A percentile compares a stretch with the other conserved stretches of the same genome.
phyloP scores from a whole-genome alignment of 2,329 filamentous ascomycete genomes.

The Exophiala alcalophila region DNA sequence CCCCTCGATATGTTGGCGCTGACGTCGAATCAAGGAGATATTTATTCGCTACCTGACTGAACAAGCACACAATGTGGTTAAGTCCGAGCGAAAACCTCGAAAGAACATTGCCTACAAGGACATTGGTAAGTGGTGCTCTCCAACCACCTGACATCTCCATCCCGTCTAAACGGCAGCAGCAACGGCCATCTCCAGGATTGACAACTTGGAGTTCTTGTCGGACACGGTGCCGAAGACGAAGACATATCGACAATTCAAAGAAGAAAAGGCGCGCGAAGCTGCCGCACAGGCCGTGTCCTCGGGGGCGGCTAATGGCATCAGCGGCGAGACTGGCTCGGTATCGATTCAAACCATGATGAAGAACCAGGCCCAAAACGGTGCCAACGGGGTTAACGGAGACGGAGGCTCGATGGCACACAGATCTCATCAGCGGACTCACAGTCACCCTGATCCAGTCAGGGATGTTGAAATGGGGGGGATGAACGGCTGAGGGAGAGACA shows the following conservation, averaged over 20 bases:
- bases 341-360: conserved; percentile 24
- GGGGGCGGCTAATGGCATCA: conserved; percentile 34
- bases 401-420: conserved; percentile 13
- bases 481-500: conserved; percentile 15
- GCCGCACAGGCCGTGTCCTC: conserved; percentile 31
- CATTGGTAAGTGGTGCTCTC: conserved; percentile 58
- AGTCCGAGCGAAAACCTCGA: conserved; percentile 85
- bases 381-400: conserved; percentile 21
- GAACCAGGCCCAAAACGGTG: conserved; percentile 21
- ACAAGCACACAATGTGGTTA: conserved; percentile 82
- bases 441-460: conserved; percentile 24
- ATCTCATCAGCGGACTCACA: conserved; percentile 20
- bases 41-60: conserved; percentile 90
- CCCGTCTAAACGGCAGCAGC: conserved; percentile 53
- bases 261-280: conserved; percentile 51
- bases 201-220: conserved; percentile 91
- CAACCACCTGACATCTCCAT: background rate
- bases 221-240: conserved; percentile 87
- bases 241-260: conserved; percentile 75
- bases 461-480: conserved; percentile 27
- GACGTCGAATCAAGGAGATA: conserved; percentile 64
- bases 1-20: background rate
- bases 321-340: conserved; percentile 29
- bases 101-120: conserved; percentile 96
- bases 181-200: conserved; percentile 78